Conservation (phyloP, 2,329 filamentous ascomycete genomes). For the Penicillium sp. region DNA sequence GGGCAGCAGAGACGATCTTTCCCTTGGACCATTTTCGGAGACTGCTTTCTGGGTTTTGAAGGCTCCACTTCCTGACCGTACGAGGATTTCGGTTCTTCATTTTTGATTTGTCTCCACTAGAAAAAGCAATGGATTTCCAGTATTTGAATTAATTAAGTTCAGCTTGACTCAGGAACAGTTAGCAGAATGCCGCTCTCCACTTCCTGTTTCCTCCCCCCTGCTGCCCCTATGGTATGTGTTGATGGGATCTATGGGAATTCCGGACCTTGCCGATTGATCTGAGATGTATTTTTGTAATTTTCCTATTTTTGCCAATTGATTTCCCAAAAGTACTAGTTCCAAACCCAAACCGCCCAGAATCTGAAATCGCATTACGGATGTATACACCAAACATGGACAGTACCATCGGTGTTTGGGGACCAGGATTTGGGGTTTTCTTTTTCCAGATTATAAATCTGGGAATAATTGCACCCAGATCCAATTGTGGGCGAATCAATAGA, state of each 20-base stretch:
- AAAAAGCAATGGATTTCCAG: constrained; percentile 16
- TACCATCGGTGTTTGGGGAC: not conserved
- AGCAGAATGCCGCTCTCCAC: constrained; percentile 16
- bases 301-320: not conserved
- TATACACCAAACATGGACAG: not conserved
- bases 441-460: not conserved
- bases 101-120: not conserved
- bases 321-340: not conserved
- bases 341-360: not conserved
- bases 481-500: not conserved
- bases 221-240: constrained; percentile 8
- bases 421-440: not conserved
- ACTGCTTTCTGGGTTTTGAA: not conserved
- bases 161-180: constrained; percentile 25
- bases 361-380: constrained; percentile 9
- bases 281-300: not conserved
- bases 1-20: constrained; percentile 17
- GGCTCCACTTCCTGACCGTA: constrained; percentile 12
- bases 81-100: not conserved
- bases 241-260: not conserved
- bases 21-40: constrained; percentile 5
- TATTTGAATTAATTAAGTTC: constrained; percentile 23
- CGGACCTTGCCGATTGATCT: constrained; percentile 1
- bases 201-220: constrained; percentile 5
- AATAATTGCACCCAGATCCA: not conserved